These are phyloP conservation scores for Fusarium musae DNA, from an alignment of 2,329 filamentous ascomycete genomes.

Conservation along the genomic window DNA sequence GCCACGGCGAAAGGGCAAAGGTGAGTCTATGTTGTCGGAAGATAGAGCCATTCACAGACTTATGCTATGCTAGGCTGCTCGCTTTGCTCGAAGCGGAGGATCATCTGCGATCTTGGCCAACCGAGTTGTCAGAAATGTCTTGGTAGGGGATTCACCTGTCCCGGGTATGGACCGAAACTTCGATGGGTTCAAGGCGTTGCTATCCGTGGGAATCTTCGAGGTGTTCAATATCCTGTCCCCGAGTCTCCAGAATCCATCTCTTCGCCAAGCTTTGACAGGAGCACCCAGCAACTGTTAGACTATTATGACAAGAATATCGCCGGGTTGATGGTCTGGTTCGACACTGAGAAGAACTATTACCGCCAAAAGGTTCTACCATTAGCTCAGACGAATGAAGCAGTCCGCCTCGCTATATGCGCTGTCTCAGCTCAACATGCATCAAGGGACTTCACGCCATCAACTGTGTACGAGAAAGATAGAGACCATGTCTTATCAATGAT, in stretches of 20 bases:
- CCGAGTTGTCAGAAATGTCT: neutral
- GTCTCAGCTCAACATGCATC: neutral
- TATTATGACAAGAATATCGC: neutral
- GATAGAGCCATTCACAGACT: too few relatives aligned
- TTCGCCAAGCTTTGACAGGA: fast-evolving
- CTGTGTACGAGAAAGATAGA: neutral
- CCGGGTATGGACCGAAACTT: neutral
- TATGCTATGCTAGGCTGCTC: neutral
- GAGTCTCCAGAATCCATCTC: fast-evolving
- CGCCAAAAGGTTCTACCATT: neutral
- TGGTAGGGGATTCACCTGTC: neutral
- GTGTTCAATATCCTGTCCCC: fast-evolving
- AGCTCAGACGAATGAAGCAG: neutral
- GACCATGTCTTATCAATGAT: neutral
- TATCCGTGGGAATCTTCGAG: fast-evolving
- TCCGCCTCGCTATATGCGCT: neutral
- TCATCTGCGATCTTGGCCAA: neutral
- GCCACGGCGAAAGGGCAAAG: too few relatives aligned
- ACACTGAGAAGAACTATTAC: neutral
- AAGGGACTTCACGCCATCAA: neutral
- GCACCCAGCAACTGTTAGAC: neutral
- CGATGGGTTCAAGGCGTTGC: neutral
- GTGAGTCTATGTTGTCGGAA: too few relatives aligned
- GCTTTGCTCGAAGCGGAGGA: fast-evolving
- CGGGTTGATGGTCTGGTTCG: neutral